Conservation (phyloP, 2,329 filamentous ascomycete species). For the Aspergillus puulaauensis region DNA sequence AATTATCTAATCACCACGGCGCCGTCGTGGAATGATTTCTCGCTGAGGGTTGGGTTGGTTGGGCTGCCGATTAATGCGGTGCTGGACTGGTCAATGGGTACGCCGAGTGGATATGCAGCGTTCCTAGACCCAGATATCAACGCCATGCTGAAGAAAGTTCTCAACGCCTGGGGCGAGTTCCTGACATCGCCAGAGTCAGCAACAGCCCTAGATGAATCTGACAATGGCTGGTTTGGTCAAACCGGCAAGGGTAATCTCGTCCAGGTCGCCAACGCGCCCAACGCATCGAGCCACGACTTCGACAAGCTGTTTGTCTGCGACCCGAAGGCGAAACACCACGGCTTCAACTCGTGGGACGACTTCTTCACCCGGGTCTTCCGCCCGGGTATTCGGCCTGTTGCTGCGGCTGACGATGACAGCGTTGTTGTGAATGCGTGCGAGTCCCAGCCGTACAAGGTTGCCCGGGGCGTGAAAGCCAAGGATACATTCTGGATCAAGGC, state of each 20-base stretch:
- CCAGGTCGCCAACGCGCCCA: constrained; percentile 12
- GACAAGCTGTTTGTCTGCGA: constrained; percentile 22
- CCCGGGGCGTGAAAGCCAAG: constrained; percentile 52
- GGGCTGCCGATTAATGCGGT: constrained; percentile 59
- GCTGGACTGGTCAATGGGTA: constrained; percentile 61
- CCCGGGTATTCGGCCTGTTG: constrained; percentile 58
- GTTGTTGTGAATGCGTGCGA: constrained; percentile 67
- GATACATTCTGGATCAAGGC: constrained; percentile 69
- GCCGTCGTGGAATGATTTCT: constrained; percentile 32
- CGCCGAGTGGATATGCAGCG: constrained; percentile 52
- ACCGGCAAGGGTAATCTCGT: constrained; percentile 44
- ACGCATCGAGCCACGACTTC: constrained; percentile 38
- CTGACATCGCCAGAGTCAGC: constrained; percentile 55
- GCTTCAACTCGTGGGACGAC: constrained; percentile 67
- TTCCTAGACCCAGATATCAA: constrained; percentile 57
- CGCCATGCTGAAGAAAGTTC: constrained; percentile 50
- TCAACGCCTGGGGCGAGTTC: constrained; percentile 57
- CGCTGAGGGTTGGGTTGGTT: constrained; percentile 45
- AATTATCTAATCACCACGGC: constrained; percentile 52
- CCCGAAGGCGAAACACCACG: constrained; percentile 31
- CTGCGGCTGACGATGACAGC: constrained; percentile 49
- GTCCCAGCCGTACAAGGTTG: constrained; percentile 57
- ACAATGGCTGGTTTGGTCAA: constrained; percentile 57
- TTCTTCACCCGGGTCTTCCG: constrained; percentile 66
- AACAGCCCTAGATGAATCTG: constrained; percentile 45